Conservation (phyloP, 441 rosid species). For the Croton setiger region DNA sequence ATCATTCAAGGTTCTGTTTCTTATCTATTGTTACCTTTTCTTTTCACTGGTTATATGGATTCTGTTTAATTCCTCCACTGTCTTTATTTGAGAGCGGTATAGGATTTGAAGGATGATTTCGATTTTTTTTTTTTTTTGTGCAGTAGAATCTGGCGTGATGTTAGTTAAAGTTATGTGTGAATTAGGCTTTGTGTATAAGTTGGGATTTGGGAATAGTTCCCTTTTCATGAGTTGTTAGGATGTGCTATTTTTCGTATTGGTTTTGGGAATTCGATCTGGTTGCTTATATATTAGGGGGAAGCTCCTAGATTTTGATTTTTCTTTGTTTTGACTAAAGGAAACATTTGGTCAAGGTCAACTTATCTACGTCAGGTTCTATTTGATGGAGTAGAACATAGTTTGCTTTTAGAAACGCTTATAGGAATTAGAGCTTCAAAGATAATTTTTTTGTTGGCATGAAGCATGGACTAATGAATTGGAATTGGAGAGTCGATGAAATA, state of each 20-base stretch:
- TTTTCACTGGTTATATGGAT: no score
- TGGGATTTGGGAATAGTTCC: not conserved
- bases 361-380: not conserved
- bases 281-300: constrained; percentile 9
- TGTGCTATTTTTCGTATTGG: not conserved
- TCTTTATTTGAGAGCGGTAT: not conserved
- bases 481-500: not conserved
- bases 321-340: constrained; percentile 1
- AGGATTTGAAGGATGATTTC: constrained; percentile 2
- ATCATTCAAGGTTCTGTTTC: constrained; percentile 46
- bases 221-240: not conserved
- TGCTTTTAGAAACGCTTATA: not conserved
- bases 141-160: not conserved
- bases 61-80: not conserved
- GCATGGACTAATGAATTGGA: not conserved
- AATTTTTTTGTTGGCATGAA: not conserved
- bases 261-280: not conserved
- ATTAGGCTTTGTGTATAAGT: not conserved
- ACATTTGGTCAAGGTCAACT: not conserved
- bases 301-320: constrained; percentile 10
- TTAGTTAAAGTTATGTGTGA: not conserved
- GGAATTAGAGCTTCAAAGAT: not conserved
- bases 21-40: not conserved
- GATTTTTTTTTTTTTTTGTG: not conserved
- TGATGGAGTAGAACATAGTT: not conserved